phyloP scores from a whole-genome alignment of 768 basidiomycete genomes.

The Mycena rosella region DNA sequence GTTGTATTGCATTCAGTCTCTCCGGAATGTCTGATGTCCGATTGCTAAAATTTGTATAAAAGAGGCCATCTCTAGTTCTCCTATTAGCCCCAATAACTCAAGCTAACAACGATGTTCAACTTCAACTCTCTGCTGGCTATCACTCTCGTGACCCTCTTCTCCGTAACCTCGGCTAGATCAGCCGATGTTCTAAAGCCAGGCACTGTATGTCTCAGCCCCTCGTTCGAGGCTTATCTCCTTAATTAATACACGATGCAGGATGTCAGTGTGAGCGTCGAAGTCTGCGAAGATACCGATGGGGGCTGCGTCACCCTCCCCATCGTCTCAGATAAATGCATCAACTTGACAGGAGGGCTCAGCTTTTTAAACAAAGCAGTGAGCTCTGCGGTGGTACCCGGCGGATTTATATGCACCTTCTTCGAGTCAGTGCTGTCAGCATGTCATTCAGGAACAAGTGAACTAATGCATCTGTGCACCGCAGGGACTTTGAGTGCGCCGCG shows the following conservation, averaged over 20 bases:
- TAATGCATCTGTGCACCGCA: slow-evolving; percentile 6
- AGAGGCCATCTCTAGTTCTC: too few species aligned
- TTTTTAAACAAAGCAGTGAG: too few species aligned
- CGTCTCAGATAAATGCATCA: slow-evolving; percentile 2
- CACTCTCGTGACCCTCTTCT: slow-evolving; percentile 4
- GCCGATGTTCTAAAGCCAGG: slow-evolving; percentile 2
- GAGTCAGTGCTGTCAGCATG: not conserved
- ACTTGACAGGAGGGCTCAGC: slow-evolving; percentile 1
- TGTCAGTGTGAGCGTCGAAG: too few species aligned
- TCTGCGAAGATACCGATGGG: too few species aligned
- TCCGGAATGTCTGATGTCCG: too few species aligned
- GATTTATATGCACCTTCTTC: too few species aligned
- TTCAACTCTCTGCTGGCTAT: slow-evolving; percentile 7
- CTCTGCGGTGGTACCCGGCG: too few species aligned
- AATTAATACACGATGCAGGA: too few species aligned
- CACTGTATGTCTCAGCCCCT: not conserved
- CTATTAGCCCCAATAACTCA: too few species aligned
- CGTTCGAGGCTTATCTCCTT: too few species aligned
- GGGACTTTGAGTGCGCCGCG: slow-evolving; percentile 1
- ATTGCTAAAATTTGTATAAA: too few species aligned
- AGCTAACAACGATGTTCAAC: slow-evolving; percentile 10
- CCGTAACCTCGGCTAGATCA: not conserved
- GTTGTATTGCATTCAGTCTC: too few species aligned
- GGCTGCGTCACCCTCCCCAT: not conserved
- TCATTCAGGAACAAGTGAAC: not conserved